phyloP scores from a whole-genome alignment of 1,284 basidiomycete species.

The Amylostereum areolatum region DNA sequence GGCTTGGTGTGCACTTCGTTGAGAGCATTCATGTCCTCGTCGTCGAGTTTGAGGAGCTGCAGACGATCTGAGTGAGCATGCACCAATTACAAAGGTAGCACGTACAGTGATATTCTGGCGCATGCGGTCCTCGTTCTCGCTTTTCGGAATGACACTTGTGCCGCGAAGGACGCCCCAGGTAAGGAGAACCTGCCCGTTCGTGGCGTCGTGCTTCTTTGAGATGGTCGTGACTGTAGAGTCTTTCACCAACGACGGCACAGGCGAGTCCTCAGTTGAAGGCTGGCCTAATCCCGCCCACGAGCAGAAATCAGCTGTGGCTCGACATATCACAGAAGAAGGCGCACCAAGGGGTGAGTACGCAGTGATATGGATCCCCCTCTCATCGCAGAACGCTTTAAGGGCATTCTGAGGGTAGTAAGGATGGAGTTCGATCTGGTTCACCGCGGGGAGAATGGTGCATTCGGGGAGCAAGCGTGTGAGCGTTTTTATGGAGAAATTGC shows the following conservation, averaged over 20 bases:
- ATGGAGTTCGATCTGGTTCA: conserved; percentile 24
- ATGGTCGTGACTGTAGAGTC: conserved; percentile 28
- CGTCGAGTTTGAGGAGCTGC: conserved; percentile 22
- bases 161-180: conserved; percentile 35
- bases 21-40: conserved; percentile 19
- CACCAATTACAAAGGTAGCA: neutral
- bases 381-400: conserved; percentile 44
- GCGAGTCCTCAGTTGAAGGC: neutral
- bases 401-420: conserved; percentile 44
- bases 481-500: conserved; percentile 42
- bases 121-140: conserved; percentile 31
- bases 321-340: no score
- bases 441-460: conserved; percentile 14
- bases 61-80: neutral
- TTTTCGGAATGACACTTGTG: conserved; percentile 31
- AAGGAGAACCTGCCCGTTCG: conserved; percentile 35
- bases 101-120: conserved; percentile 33
- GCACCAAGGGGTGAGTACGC: conserved; percentile 52
- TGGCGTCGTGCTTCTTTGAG: conserved; percentile 31
- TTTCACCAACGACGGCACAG: conserved; percentile 8
- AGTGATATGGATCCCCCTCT: conserved; percentile 49
- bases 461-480: conserved; percentile 23
- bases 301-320: no score
- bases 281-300: no score
- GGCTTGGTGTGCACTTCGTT: conserved; percentile 5